Evolutionary conservation across 805 yeast species (phyloP), one percentile per base, ranked within the genome.

Genomic region (Ogataea zsoltii): DNA sequence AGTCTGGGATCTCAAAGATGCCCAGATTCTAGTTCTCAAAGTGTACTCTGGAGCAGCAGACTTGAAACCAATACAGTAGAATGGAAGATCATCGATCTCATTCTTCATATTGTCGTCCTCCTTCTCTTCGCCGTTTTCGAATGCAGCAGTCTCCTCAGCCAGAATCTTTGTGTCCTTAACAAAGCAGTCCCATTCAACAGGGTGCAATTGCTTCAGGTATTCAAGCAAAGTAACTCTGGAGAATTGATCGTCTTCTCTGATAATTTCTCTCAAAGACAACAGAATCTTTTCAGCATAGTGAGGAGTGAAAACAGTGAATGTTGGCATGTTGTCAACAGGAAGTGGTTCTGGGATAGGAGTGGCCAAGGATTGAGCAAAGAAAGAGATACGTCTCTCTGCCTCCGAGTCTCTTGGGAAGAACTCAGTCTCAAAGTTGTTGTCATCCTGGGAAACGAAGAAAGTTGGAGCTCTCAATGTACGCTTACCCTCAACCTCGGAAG

Each of bases 241-340:
- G 69, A 86, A 89, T 71, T 90, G 96, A 65, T 91, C 97, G 68
- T 94, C 98, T 72, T 92, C 98, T 63, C 96, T 85, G 59, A 94
- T 92, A 63, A 94, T 90, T 70, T 92, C 99, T 67, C 95, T 85
- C 61, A 94, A 75, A n/a, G 97, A 88, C 41, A 92, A 73, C 58
- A 91, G 75, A 51, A 92, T 92, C 81, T 90, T 92, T 74, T 92
- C 99, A 54, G 94, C 77, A 71, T 92, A 92, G 69, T 92, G 99
- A 62, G 99, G 98, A 56, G 92, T 86, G 69, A 92, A 75, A 17
- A 94, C 98, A 32, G 99, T 91, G 70, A 94, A 94, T 11, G 98
- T 92, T 55, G 99, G 99, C 99, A 94, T 94, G 77, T 92, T 92
- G 71, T 94, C 99, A 57, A 95, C 98, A 35, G 99, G 99, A 65